Evolutionary conservation across 1,284 basidiomycete genomes (phyloP).

Genomic region (Butyriboletus pseudospeciosus): DNA sequence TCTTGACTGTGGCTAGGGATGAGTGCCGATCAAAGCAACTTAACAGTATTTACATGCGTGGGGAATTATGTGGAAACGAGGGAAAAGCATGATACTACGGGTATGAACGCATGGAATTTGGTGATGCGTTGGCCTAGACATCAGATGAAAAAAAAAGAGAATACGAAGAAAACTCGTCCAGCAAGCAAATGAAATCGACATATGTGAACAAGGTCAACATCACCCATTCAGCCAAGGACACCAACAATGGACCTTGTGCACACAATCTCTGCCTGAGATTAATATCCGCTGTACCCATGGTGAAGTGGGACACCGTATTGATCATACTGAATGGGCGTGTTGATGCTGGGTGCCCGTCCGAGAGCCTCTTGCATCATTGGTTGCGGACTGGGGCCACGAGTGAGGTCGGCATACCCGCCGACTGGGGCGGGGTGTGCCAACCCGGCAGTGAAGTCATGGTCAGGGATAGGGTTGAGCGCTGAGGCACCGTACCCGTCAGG

Average conservation of each 20-base stretch:
- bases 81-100: conserved; percentile 5
- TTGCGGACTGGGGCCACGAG: conserved; percentile 58
- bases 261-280: background rate
- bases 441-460: conserved; percentile 81
- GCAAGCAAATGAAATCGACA: conserved; percentile 25
- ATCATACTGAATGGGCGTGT: conserved; percentile 42
- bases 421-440: conserved; percentile 53
- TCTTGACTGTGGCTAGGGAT: conserved; percentile 4
- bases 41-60: conserved; percentile 5
- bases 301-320: conserved; percentile 54
- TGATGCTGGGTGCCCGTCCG: conserved; percentile 43
- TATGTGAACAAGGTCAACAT: background rate
- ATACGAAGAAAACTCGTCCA: conserved; percentile 19
- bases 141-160: background rate
- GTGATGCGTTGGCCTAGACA: conserved; percentile 2
- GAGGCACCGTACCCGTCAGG: conserved; percentile 24
- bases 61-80: conserved; percentile 1
- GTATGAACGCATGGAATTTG: conserved; percentile 24
- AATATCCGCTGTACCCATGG: conserved; percentile 45
- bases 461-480: conserved; percentile 46
- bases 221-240: background rate
- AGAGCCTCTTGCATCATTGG: conserved; percentile 59
- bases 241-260: background rate
- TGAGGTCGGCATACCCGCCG: conserved; percentile 75
- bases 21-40: conserved; percentile 7